Conservation (phyloP, 495 filamentous ascomycete genomes). For the Trichocladium antarcticum region DNA sequence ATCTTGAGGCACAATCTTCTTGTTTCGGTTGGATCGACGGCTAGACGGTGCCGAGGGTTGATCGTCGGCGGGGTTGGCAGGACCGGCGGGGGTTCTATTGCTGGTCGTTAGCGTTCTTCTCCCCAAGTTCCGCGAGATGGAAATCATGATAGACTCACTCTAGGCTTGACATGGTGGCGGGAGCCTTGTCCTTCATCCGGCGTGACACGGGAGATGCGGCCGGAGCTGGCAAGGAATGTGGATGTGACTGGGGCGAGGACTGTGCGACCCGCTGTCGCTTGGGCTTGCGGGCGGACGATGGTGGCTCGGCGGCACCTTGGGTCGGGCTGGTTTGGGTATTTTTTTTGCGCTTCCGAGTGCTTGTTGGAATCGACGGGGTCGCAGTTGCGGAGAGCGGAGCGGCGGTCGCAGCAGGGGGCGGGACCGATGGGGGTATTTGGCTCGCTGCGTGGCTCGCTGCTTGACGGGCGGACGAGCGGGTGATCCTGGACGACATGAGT, state of each 20-base stretch:
- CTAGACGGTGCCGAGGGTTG: constrained; percentile 45
- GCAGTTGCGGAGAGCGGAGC: constrained; percentile 32
- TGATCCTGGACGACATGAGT: constrained; percentile 80
- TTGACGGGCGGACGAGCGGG: constrained; percentile 67
- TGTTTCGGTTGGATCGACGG: constrained; percentile 57
- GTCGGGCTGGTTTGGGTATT: constrained; percentile 21
- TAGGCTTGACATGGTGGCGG: constrained; percentile 70
- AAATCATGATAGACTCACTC: constrained; percentile 43
- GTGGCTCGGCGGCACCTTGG: constrained; percentile 20
- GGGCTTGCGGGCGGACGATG: constrained; percentile 37
- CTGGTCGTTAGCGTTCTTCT: constrained; percentile 8
- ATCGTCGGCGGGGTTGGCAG: constrained; percentile 22
- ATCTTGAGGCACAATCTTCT: constrained; percentile 34
- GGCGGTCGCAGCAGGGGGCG: constrained; percentile 21
- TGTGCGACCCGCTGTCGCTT: constrained; percentile 41
- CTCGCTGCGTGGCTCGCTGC: constrained; percentile 58
- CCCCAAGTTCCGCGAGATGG: not conserved
- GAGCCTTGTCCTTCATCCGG: constrained; percentile 51
- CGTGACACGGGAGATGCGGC: constrained; percentile 32
- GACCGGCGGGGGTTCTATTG: constrained; percentile 27
- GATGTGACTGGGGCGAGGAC: constrained; percentile 15
- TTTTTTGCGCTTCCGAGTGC: constrained; percentile 34
- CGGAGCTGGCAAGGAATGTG: constrained; percentile 17
- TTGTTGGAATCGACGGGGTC: constrained; percentile 33
- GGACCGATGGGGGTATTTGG: constrained; percentile 41